phyloP scores from a whole-genome alignment of 768 basidiomycete species.

The Calvatia gigantea region DNA sequence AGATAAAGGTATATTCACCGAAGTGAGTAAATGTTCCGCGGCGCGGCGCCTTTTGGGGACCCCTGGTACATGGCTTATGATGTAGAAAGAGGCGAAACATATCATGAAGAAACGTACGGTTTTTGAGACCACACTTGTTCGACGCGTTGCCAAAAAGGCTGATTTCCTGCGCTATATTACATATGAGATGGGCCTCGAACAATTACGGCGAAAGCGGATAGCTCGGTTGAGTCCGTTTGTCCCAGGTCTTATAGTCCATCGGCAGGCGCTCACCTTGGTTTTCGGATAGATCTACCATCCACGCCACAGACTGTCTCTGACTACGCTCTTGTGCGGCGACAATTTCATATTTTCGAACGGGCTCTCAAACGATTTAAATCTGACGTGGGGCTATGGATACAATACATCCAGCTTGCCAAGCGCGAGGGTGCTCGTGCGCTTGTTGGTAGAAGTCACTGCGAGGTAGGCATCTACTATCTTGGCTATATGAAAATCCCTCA shows the following conservation, averaged over 20 bases:
- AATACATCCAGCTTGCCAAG: constrained; percentile 85
- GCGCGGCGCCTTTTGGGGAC: not conserved
- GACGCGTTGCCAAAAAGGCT: constrained; percentile 78
- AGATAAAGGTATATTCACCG: constrained; percentile 79
- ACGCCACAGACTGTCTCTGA: constrained; percentile 70
- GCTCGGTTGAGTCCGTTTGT: constrained; percentile 60
- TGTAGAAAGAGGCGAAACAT: constrained; percentile 73
- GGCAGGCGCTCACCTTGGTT: constrained; percentile 6
- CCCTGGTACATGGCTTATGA: constrained; percentile 15
- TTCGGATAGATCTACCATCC: constrained; percentile 33
- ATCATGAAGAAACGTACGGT: constrained; percentile 82
- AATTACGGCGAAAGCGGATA: constrained; percentile 70
- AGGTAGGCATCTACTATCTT: constrained; percentile 43
- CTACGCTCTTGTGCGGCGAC: constrained; percentile 79
- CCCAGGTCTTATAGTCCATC: not conserved
- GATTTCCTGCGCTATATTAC: constrained; percentile 91
- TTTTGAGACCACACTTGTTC: constrained; percentile 81
- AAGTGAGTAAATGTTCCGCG: constrained; percentile 40
- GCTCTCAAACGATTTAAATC: constrained; percentile 86
- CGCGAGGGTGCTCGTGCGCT: constrained; percentile 74
- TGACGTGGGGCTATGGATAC: constrained; percentile 84
- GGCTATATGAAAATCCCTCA: constrained; percentile 7
- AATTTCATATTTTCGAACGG: constrained; percentile 89
- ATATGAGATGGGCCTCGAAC: constrained; percentile 88
- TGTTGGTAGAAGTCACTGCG: constrained; percentile 78